Evolutionary conservation across 2,329 filamentous ascomycete species (phyloP), one percentile per base, ranked within the genome.

Genomic region (Aureobasidium melanogenum): DNA sequence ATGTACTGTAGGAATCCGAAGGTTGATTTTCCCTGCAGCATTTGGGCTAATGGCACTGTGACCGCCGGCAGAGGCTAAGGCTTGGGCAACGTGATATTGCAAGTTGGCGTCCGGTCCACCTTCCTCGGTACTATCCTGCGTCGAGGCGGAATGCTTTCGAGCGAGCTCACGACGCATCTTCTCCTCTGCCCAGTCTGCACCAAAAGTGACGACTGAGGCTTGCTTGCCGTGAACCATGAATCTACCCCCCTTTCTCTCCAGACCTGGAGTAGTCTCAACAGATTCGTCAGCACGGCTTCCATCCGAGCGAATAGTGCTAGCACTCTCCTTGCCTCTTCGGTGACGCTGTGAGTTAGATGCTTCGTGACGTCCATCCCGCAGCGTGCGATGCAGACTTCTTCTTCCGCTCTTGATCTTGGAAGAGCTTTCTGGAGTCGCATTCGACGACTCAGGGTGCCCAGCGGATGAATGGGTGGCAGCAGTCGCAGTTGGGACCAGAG

Each of bases 151-250:
- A 7, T 44, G 51, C 17, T 38, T 56, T 15, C 46, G 60, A 10
- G 47, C 46, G 19, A 62, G 64, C 63, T 72, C 71, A 52, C 70
- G 66, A 15, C 70, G 66, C 32, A 73, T 72, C 30, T 68, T 68
- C 47, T 72, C 72, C 19, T 83, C 87, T 69, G 93, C 87, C 77
- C 96, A 86, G 67, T 96, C 93, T n/a, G 87, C 86, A 9, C 92
- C 91, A 71, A 99, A 95, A n/a, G 90, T 95, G 67, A 99, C 90
- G 61, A 99, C 89, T 0, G 91, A 96, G 2, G 94, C 94, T 74
- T 99, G 97, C 78, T 97, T 99, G 63, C 94, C 93, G 70, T 99
- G 94, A 4, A 99, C 87, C 4, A 94, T 96, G 73, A 99, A 99
- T 68, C 90, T 96, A 5, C 91, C 91, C 14, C 89, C 85, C 14